phyloP scores from a whole-genome alignment of 371 early-diverging fungal species.

The Chytridiales sp. region DNA sequence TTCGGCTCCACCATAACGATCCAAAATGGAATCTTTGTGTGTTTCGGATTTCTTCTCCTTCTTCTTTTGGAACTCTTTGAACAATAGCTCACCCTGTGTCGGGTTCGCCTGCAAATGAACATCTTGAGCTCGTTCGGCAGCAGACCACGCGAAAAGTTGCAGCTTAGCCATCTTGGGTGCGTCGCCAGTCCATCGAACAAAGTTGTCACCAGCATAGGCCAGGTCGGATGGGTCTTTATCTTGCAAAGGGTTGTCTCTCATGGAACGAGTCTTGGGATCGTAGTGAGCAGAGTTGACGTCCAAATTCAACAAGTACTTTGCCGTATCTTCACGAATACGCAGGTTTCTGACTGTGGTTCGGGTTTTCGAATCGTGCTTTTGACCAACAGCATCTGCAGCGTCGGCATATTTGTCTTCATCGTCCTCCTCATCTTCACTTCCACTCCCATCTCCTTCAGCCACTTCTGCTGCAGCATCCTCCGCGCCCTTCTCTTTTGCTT shows the following conservation, averaged over 20 bases:
- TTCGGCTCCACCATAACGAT: slow-evolving; percentile 92
- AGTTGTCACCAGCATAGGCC: slow-evolving; percentile 83
- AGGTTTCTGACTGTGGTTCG: slow-evolving; percentile 93
- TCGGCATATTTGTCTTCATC: slow-evolving; percentile 94
- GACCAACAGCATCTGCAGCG: slow-evolving; percentile 84
- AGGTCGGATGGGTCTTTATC: slow-evolving; percentile 56
- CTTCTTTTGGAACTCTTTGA: slow-evolving; percentile 81
- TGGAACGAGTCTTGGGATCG: slow-evolving; percentile 97
- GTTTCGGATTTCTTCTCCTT: slow-evolving; percentile 72
- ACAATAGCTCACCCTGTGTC: slow-evolving; percentile 86
- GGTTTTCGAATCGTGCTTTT: slow-evolving; percentile 86
- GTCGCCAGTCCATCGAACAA: slow-evolving; percentile 83
- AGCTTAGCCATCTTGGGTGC: slow-evolving; percentile 71
- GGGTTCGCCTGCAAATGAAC: slow-evolving; percentile 94
- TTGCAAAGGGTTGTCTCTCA: slow-evolving; percentile 92
- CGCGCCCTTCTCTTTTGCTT: slow-evolving; percentile 18
- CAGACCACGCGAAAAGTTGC: slow-evolving; percentile 90
- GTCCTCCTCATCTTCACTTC: slow-evolving; percentile 44
- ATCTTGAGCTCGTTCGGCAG: slow-evolving; percentile 72
- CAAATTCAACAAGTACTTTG: slow-evolving; percentile 94
- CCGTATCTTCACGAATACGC: slow-evolving; percentile 98
- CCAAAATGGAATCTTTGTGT: slow-evolving; percentile 75
- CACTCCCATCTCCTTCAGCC: slow-evolving; percentile 8
- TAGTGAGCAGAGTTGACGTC: slow-evolving; percentile 95
- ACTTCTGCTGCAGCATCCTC: slow-evolving; percentile 10